A percentile compares a stretch with the other conserved stretches of the same genome.
phyloP scores from a whole-genome alignment of 1,139 yeast genomes.

The Pichia norvegensis region DNA sequence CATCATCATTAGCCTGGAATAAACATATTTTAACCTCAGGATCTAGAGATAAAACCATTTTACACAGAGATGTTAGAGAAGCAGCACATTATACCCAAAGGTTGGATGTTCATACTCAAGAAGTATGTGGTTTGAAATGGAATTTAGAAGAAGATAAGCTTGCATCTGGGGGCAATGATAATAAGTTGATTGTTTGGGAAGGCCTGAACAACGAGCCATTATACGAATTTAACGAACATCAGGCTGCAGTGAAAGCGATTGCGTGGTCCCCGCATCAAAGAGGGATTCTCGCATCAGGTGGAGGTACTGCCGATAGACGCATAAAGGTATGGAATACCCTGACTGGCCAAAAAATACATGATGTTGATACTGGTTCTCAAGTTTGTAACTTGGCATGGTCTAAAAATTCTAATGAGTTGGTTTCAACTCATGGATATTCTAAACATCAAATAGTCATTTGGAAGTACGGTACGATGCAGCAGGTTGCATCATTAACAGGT shows the following conservation, averaged over 20 bases:
- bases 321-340: conserved; percentile 90
- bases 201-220: conserved; percentile 66
- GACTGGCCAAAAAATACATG: conserved; percentile 65
- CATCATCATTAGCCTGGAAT: conserved; percentile 89
- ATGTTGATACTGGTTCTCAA: conserved; percentile 90
- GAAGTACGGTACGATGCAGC: conserved; percentile 90
- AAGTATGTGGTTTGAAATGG: conserved; percentile 96
- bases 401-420: conserved; percentile 81
- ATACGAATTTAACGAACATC: conserved; percentile 70
- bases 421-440: conserved; percentile 92
- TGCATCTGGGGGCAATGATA: conserved; percentile 94
- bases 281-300: conserved; percentile 90
- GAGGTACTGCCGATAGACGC: conserved; percentile 91
- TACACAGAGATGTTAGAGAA: conserved; percentile 86
- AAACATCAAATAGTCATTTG: conserved; percentile 87
- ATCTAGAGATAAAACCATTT: conserved; percentile 72
- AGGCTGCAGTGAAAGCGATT: conserved; percentile 92
- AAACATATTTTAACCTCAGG: conserved; percentile 85
- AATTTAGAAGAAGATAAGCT: conserved; percentile 77
- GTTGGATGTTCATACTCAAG: conserved; percentile 73
- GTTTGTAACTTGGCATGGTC: conserved; percentile 95
- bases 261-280: conserved; percentile 98
- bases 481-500: conserved; percentile 87
- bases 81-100: conserved; percentile 74
- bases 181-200: conserved; percentile 79